Conservation (phyloP, 176 grass and related monocot genomes). For the Lolium perenne region DNA sequence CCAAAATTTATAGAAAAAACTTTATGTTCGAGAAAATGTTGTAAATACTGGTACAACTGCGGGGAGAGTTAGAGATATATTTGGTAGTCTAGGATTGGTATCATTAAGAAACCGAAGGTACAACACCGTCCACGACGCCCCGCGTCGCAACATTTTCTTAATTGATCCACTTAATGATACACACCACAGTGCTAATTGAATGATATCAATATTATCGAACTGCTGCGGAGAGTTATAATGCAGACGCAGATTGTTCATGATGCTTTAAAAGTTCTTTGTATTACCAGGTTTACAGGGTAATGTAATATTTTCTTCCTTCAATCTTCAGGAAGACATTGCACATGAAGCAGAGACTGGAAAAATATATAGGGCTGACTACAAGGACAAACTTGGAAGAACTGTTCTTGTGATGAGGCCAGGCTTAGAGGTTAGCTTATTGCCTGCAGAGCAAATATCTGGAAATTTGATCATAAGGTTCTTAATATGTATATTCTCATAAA, state of each 20-base stretch:
- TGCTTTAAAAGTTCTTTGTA: constrained; percentile 15
- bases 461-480: constrained; percentile 13
- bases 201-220: neutral
- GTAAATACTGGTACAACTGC: too few relatives aligned
- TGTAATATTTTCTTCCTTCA: constrained; percentile 20
- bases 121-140: too few relatives aligned
- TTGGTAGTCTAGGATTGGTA: too few relatives aligned
- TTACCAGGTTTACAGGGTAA: constrained; percentile 8
- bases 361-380: constrained; percentile 78
- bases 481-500: neutral
- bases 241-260: neutral
- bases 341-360: constrained; percentile 84
- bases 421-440: constrained; percentile 56
- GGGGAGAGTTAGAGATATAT: too few relatives aligned
- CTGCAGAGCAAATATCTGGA: neutral
- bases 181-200: neutral
- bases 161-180: neutral
- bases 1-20: too few relatives aligned
- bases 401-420: constrained; percentile 87
- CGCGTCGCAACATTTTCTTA: too few relatives aligned
- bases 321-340: constrained; percentile 66
- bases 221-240: neutral
- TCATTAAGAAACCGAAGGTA: too few relatives aligned
- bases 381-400: constrained; percentile 76
- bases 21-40: too few relatives aligned